Conservation (phyloP, 1,139 yeast genomes). For the Pichia sp. region DNA sequence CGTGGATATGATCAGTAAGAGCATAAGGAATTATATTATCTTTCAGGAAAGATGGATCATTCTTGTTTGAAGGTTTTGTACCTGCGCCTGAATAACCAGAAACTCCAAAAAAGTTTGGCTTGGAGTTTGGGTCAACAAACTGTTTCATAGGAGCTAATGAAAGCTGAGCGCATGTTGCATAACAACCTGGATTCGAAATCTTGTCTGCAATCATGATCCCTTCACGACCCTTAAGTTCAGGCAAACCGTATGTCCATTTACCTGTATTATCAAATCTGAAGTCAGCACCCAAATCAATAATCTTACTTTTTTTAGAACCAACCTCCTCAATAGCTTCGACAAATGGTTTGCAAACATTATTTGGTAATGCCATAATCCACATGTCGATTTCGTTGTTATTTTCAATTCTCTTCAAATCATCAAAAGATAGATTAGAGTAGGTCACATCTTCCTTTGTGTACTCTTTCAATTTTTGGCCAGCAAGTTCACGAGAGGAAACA, state of each 20-base stretch:
- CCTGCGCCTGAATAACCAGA: conserved; percentile 99
- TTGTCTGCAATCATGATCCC: conserved; percentile 66
- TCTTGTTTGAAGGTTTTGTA: conserved; percentile 95
- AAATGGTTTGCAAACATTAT: conserved; percentile 95
- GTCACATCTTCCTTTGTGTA: conserved; percentile 73
- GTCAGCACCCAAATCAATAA: conserved; percentile 91
- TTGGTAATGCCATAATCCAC: conserved; percentile 99
- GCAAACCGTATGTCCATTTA: conserved; percentile 91
- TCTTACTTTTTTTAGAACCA: conserved; percentile 52
- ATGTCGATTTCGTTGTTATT: conserved; percentile 74
- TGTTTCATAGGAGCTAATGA: conserved; percentile 80
- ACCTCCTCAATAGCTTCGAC: conserved; percentile 85
- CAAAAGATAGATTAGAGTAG: conserved; percentile 80
- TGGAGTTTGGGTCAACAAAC: conserved; percentile 40
- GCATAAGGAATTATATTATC: conserved; percentile 93
- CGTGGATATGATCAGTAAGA: conserved; percentile 93
- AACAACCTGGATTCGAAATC: conserved; percentile 96
- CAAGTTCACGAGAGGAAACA: conserved; percentile 91
- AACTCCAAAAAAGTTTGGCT: conserved; percentile 86
- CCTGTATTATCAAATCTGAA: conserved; percentile 85
- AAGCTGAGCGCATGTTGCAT: conserved; percentile 94
- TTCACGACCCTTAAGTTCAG: conserved; percentile 64
- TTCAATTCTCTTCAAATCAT: conserved; percentile 77
- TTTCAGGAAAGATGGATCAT: conserved; percentile 64
- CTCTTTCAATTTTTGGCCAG: conserved; percentile 80